These are phyloP conservation scores for Hypoxylon sp. DNA, from an alignment of 2,329 filamentous ascomycete genomes.

Conservation along the genomic window DNA sequence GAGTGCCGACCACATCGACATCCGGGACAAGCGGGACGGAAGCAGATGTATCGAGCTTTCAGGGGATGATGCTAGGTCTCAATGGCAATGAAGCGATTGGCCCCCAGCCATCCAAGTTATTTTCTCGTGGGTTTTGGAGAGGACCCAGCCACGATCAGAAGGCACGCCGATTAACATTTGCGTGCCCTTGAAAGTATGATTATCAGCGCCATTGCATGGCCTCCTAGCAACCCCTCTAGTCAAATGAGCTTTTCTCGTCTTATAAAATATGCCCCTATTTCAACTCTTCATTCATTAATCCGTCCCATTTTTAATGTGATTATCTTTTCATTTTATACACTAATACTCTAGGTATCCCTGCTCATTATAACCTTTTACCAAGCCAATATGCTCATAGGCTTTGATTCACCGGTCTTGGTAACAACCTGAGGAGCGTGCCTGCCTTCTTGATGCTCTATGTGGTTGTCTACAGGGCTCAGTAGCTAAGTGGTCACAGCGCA, in stretches of 20 bases:
- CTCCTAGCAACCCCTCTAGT: background rate
- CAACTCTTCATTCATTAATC: too few relatives aligned
- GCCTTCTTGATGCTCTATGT: background rate
- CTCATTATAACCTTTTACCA: too few relatives aligned
- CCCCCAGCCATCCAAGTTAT: background rate
- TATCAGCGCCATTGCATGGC: background rate
- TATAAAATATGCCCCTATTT: too few relatives aligned
- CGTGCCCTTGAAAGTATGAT: background rate
- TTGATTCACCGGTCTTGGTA: background rate
- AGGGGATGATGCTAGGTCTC: background rate
- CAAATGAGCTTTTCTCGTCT: background rate
- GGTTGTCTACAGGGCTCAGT: background rate
- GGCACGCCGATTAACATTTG: background rate
- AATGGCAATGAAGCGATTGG: background rate
- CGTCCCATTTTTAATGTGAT: too few relatives aligned
- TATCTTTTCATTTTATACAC: too few relatives aligned
- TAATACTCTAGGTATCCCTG: too few relatives aligned
- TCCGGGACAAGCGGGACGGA: background rate
- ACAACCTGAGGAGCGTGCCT: background rate
- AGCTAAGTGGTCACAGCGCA: conserved; percentile 5
- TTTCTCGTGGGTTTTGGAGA: background rate
- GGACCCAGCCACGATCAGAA: background rate
- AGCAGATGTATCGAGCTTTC: background rate
- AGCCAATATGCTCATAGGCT: background rate
- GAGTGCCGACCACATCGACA: background rate